Evolutionary conservation across 768 basidiomycete species (phyloP), one percentile per base, ranked within the genome.

Genomic region (Tylopilus sp.): DNA sequence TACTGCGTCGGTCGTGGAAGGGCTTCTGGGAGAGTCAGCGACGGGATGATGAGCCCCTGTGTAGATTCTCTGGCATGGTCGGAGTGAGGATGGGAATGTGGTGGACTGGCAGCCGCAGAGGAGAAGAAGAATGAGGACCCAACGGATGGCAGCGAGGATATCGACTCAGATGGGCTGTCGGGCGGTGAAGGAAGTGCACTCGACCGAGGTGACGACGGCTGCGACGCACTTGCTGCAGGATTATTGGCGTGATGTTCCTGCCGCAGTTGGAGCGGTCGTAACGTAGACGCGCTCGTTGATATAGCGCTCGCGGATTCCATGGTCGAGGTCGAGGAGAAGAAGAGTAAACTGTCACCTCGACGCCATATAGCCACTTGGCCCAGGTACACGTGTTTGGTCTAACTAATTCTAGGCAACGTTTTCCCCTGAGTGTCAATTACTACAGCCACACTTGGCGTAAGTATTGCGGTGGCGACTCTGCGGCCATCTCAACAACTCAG

Each of bases 91-190:
- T 77, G 76, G 0, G 74, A 70, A 44, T 80, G 83, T 0, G 79
- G 82, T 3, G 83, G 86, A 56, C 84, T 86, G 1, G 81, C 81
- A 13, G 84, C 84, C 0, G 80, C 83, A 11, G 86, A 88, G 29
- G 85, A 87, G 72, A 87, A 88, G 72, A 89, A 86, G 76, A 87
- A 87, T 1, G 85, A 86, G 2, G 85, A 87, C 17, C 83, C 79
- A 13, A 87, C 81, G 2, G 85, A 87, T 1, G 87, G 87, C 4
- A 88, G 73, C 6, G 87, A 88, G 2, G 87, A 88, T 36, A 83
- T 71, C 2, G 84, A 85, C 45, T 76, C 82, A 10, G 80, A 75
- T 37, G 80, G 86, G 62, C 85, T 86, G 62, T 80, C 78, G 37
- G 84, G 80, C 12, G 81, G 79, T 9, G 85, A 85, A 17, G 81